Evolutionary conservation across 495 filamentous ascomycete genomes (phyloP), one percentile per base, ranked within the genome.

Genomic region (Umbilicaria muhlenbergii): DNA sequence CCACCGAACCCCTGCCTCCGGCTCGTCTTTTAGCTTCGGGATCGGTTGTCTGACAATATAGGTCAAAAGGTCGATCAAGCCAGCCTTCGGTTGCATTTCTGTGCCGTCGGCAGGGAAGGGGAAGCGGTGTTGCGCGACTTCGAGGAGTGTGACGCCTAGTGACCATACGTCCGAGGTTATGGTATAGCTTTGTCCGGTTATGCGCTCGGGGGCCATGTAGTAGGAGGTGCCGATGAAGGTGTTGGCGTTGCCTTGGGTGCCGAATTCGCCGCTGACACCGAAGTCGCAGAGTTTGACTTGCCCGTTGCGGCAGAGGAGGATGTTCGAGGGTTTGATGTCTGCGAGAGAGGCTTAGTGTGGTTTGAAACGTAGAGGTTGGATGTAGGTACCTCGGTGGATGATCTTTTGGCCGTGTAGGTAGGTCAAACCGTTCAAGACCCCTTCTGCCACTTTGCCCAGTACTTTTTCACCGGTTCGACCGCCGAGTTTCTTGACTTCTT

Each of bases 81-180:
- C 86, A 40, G 89, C 89, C 39, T 82, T 78, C 11, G 78, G 79
- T 43, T 83, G 75, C 76, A 86, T 84, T 61, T 95, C 87, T 21
- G 89, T 93, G 38, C 89, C 91, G 55, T 95, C 87, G 15, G 86
- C 87, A 12, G 87, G 87, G 75, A 98, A 98, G 16, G 91, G 91
- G 69, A 98, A 98, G 44, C 91, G 77, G 56, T 98, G 86, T 57
- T 98, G 91, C 21, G 91, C 91, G 40, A 98, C 92, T 70, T 98
- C 91, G 34, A 98, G 77, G 37, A 98, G 66, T 3, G 92, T 94
- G 44, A 98, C 91, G 48, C 91, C 91, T 11, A 93, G 75, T 12
- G 86, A 93, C 91, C 91, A 98, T 42, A 98, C 91, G 54, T 98
- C 91, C 2, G 85, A 93, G 1, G 88, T 98, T 62, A 98, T 98